phyloP scores from a whole-genome alignment of 495 filamentous ascomycete species.

The Hypoxylon lenormandii region DNA sequence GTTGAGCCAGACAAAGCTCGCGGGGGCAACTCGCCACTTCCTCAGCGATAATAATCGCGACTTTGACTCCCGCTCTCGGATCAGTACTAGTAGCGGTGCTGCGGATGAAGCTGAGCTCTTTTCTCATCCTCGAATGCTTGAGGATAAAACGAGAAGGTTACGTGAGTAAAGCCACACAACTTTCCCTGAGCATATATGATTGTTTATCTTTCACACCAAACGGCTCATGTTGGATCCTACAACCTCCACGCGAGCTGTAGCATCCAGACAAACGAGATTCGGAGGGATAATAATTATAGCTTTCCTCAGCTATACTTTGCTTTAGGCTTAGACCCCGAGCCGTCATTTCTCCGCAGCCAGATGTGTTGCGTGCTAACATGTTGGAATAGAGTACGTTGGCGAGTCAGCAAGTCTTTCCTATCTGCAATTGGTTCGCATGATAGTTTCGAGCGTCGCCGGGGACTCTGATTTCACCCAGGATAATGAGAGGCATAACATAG shows the following conservation, averaged over 20 bases:
- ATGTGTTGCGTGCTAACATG: constrained; percentile 20
- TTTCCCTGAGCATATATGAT: neutral
- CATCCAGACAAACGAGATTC: neutral
- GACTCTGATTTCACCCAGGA: constrained; percentile 75
- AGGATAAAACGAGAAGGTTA: constrained; percentile 68
- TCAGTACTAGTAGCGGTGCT: constrained; percentile 58
- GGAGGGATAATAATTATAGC: neutral
- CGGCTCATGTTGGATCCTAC: neutral
- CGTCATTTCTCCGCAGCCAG: neutral
- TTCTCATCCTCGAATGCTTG: constrained; percentile 68
- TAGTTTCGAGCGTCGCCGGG: constrained; percentile 74
- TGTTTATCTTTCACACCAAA: neutral
- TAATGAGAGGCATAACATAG: constrained; percentile 74
- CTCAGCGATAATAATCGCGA: constrained; percentile 53
- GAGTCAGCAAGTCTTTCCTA: constrained; percentile 79
- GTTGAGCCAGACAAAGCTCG: constrained; percentile 33
- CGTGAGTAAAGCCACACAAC: constrained; percentile 56
- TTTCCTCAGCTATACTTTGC: neutral
- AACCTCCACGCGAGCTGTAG: neutral
- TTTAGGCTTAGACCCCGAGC: constrained; percentile 3
- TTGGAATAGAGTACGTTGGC: constrained; percentile 70
- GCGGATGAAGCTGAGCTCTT: constrained; percentile 71
- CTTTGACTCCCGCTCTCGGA: constrained; percentile 66
- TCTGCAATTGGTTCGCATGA: constrained; percentile 76
- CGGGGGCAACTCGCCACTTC: constrained; percentile 46